Base-by-base conservation (phyloP, 139 green algal genomes). In the Auxenochlorella protothecoides region DNA sequence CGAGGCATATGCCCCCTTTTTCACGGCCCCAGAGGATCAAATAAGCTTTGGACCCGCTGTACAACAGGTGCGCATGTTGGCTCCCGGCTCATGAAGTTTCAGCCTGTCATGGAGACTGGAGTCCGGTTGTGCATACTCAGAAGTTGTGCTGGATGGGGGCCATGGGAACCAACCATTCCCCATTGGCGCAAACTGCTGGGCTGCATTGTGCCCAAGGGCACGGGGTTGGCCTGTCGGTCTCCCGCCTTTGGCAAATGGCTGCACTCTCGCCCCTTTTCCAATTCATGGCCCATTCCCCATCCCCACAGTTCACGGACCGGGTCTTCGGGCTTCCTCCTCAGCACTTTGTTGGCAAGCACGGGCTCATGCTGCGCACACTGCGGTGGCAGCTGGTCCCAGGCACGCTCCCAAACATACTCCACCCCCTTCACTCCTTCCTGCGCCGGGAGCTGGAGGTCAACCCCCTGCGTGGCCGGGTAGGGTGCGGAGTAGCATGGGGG, bases 221-320 rank as follows among this genome's bases (percentile, higher is more conserved):
- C 27, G 27, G 27, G 27, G 27, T 44, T 44, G 27, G 27, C 27
- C 27, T 44, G 27, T 44, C 27, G 27, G 62, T 66, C 12, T 27
- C 6, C 62, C 14, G 5, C 8, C 62, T 66, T 13, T 52, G 6
- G 6, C 6, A 13, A 66, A 15, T 8, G 11, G 13, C 62, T 66
- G 62, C 13, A 15, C 10, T 27, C 13, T 63, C 5, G 9, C 54
- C 8, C 10, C 15, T 55, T 55, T 68, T 55, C 27, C 27, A 2
- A 44, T 44, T 44, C 27, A 44, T 55, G 8, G 6, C 6, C 64
- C 64, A 55, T 53, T 74, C 53, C 16, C 9, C 44, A 44, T 55
- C 12, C 55, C 9, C 13, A 76, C 86, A 86, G 69, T 93, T 90
- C 76, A 93, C 87, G 2, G 68, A 87, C 70, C 77, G 88, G 3